A percentile compares a stretch with the other conserved stretches of the same genome.
These are phyloP conservation scores for Alternaria dauci DNA, from an alignment of 2,329 filamentous ascomycete species.

Conservation along the genomic window DNA sequence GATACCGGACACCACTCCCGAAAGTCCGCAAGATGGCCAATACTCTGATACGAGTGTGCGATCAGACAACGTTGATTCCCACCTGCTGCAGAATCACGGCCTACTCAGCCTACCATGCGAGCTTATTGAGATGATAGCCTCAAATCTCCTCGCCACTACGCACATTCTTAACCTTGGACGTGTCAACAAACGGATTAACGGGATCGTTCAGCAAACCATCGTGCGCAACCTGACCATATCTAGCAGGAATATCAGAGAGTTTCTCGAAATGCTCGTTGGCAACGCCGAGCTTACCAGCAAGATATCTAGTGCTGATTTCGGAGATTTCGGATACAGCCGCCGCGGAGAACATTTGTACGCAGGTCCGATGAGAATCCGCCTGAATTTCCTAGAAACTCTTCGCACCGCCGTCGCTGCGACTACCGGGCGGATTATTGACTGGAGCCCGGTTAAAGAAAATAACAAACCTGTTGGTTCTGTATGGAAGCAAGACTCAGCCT, in stretches of 20 bases:
- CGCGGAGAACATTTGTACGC: slow-evolving; percentile 5
- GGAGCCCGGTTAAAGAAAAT: slow-evolving; percentile 4
- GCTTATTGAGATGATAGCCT: slow-evolving; percentile 20
- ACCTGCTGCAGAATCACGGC: background rate
- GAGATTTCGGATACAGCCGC: slow-evolving; percentile 18
- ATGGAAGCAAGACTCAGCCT: slow-evolving; percentile 14
- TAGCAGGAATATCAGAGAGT: slow-evolving; percentile 16
- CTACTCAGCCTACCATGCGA: slow-evolving; percentile 20
- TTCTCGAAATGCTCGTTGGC: slow-evolving; percentile 17
- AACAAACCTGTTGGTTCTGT: background rate
- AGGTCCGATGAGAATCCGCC: background rate
- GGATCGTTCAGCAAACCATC: slow-evolving; percentile 25
- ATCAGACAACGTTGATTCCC: background rate
- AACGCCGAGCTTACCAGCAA: slow-evolving; percentile 18
- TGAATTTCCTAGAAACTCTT: background rate
- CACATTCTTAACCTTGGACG: slow-evolving; percentile 18
- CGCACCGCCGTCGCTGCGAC: slow-evolving; percentile 7
- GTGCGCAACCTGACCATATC: slow-evolving; percentile 19
- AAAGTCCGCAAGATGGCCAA: background rate
- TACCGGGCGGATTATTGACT: background rate
- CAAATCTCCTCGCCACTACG: slow-evolving; percentile 1
- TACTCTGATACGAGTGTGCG: background rate
- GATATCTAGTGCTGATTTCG: slow-evolving; percentile 22
- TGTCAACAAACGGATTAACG: slow-evolving; percentile 18
- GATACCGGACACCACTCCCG: background rate